Percentiles rank a stretch among this genome's conserved stretches.
Evolutionary conservation across 225 moss, liverwort and hornwort genomes (phyloP).

Genomic region (Physcomitrium patens): DNA sequence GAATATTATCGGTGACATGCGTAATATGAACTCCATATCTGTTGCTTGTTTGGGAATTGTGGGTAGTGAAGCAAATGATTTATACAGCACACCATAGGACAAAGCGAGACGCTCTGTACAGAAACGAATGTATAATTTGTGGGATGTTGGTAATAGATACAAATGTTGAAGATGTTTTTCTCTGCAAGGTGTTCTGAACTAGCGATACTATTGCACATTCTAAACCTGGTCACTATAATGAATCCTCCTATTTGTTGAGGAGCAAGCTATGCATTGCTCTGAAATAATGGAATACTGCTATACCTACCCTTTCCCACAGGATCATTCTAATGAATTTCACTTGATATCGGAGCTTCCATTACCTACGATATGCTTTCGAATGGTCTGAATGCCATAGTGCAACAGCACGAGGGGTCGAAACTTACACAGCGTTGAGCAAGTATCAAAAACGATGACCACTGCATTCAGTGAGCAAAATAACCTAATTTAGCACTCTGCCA

Average conservation of each 20-base stretch:
- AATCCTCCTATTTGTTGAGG: slow-evolving; percentile 17
- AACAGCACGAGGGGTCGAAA: slow-evolving; percentile 15
- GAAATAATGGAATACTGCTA: slow-evolving; percentile 17
- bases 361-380: background rate
- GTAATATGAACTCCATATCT: too few species aligned
- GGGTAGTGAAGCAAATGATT: too few species aligned
- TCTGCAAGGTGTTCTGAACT: background rate
- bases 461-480: background rate
- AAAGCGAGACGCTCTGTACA: too few species aligned
- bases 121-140: background rate
- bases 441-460: slow-evolving; percentile 28
- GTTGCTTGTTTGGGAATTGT: too few species aligned
- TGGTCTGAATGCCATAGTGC: background rate
- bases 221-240: background rate
- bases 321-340: slow-evolving; percentile 12
- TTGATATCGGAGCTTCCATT: background rate
- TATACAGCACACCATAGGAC: too few species aligned
- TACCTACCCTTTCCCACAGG: slow-evolving; percentile 13
- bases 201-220: background rate
- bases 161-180: background rate
- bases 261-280: slow-evolving; percentile 27
- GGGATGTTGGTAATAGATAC: background rate
- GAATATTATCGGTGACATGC: too few species aligned
- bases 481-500: background rate
- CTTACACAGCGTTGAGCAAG: slow-evolving; percentile 22